Base-by-base conservation (phyloP, 495 filamentous ascomycete species). In the Pyrenopolyporus hunteri region DNA sequence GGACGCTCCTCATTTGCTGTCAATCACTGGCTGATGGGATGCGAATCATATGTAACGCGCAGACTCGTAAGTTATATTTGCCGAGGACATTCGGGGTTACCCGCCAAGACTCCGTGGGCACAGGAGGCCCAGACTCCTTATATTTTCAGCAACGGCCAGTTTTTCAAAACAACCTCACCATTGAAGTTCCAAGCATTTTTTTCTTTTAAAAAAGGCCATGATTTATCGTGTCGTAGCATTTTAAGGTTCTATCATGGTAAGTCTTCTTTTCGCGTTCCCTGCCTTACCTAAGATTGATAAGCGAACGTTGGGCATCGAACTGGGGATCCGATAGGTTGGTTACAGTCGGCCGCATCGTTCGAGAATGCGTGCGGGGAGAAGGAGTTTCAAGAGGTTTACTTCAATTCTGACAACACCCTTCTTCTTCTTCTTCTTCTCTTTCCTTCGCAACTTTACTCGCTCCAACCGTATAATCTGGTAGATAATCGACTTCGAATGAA, bases 1-100 rank as follows among this genome's bases (percentile, higher is more conserved):
- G 42, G 43, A 16, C 51, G 14, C 11, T 48, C 26, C 19, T 40
- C 11, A 22, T 29, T 44, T 55, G 16, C 37, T 17, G 35, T 29
- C 29, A 29, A 40, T 32, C 32, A 32, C 17, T 50, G 14, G 32
- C 3, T 37, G 26, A 51, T 56, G 44, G 31, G 52, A 57, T 47
- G 56, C 31, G 40, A 13, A 46, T 52, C 51, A 57, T 59, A 43
- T 36, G 46, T 19, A 39, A 49, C 23, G 17, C 35, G 53, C 52
- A 26, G 51, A 20, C 55, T 44, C 37, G 22, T 47, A 50, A 59
- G 39, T 40, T 47, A 16, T 57, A 66, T 60, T 66, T 66, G 63
- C 63, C 63, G 63, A 60, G 63, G 51, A 37, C 33, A 32, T 56
- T 40, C 51, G 51, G 63, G 43, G 35, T 36, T 20, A 9, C 39